These are phyloP conservation scores for Coemansia sp. DNA, from an alignment of 371 early-diverging fungal genomes.

Conservation along the genomic window DNA sequence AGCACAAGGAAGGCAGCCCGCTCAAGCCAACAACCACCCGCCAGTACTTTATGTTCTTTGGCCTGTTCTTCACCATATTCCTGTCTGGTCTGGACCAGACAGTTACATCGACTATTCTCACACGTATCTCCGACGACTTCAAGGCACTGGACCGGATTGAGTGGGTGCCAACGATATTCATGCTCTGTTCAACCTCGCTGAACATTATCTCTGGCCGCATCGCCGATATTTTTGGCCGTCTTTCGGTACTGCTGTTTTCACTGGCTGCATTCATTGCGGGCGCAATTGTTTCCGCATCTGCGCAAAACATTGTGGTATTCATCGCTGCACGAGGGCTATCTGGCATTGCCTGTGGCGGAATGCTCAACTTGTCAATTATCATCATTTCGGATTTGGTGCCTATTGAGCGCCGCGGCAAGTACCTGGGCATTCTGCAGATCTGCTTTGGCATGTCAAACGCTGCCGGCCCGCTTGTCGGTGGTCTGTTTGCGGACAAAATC, in stretches of 20 bases:
- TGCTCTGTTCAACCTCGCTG: slow-evolving; percentile 72
- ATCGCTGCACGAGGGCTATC: slow-evolving; percentile 44
- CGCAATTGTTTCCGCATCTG: slow-evolving; percentile 30
- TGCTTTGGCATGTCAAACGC: slow-evolving; percentile 55
- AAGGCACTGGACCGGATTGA: slow-evolving; percentile 58
- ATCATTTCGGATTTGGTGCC: slow-evolving; percentile 46
- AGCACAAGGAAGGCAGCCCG: background rate
- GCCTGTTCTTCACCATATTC: slow-evolving; percentile 57
- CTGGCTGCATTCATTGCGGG: slow-evolving; percentile 35
- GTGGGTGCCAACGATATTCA: slow-evolving; percentile 75
- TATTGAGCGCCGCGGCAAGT: slow-evolving; percentile 43
- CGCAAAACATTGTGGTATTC: slow-evolving; percentile 39
- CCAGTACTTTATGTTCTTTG: slow-evolving; percentile 23
- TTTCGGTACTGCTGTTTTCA: slow-evolving; percentile 36
- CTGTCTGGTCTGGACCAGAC: slow-evolving; percentile 69
- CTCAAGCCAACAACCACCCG: slow-evolving; percentile 9
- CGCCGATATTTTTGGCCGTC: slow-evolving; percentile 41
- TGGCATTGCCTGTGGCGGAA: slow-evolving; percentile 46
- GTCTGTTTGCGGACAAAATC: slow-evolving; percentile 48
- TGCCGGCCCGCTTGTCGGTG: slow-evolving; percentile 58
- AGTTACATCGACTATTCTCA: slow-evolving; percentile 73
- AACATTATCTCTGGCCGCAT: slow-evolving; percentile 59
- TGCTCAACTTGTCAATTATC: slow-evolving; percentile 48
- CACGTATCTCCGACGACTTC: slow-evolving; percentile 66
- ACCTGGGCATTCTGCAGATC: slow-evolving; percentile 40